Evolutionary conservation across 2,329 filamentous ascomycete genomes (phyloP).

Genomic region (Claviceps monticola): DNA sequence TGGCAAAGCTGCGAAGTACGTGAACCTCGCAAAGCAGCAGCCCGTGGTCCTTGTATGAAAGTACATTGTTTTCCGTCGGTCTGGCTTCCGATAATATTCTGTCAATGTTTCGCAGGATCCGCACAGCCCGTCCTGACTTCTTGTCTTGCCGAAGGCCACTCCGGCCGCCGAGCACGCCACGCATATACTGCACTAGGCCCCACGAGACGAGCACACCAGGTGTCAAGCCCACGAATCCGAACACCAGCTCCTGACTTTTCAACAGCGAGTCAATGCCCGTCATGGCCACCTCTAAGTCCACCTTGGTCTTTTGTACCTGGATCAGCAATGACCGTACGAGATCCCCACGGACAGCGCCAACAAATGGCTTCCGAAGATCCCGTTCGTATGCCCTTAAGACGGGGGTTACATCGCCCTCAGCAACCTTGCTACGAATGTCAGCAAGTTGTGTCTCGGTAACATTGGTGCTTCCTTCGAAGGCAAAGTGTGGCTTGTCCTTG

Average conservation of each 20-base stretch:
- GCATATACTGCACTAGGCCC: slow-evolving; percentile 58
- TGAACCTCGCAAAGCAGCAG: slow-evolving; percentile 83
- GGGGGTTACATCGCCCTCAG: slow-evolving; percentile 84
- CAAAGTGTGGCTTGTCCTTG: slow-evolving; percentile 58
- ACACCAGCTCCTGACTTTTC: slow-evolving; percentile 92
- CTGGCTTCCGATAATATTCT: slow-evolving; percentile 57
- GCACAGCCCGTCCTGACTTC: slow-evolving; percentile 55
- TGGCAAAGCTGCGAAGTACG: slow-evolving; percentile 51
- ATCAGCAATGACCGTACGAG: slow-evolving; percentile 83
- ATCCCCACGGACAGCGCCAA: slow-evolving; percentile 73
- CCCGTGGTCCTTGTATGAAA: slow-evolving; percentile 88
- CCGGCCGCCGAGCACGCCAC: slow-evolving; percentile 53
- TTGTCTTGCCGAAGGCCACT: slow-evolving; percentile 51
- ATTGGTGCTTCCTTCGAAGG: slow-evolving; percentile 28
- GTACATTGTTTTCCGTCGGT: slow-evolving; percentile 56
- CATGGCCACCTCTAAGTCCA: slow-evolving; percentile 92
- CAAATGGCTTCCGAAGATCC: slow-evolving; percentile 69
- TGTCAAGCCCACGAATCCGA: slow-evolving; percentile 91
- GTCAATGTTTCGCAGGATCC: slow-evolving; percentile 78
- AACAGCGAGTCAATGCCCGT: slow-evolving; percentile 88
- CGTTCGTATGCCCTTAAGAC: slow-evolving; percentile 85
- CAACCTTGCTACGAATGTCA: slow-evolving; percentile 64
- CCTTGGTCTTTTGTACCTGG: slow-evolving; percentile 97
- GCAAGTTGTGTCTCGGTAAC: slow-evolving; percentile 57
- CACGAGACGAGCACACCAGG: slow-evolving; percentile 83